Conservation (phyloP, 225 moss, liverwort and hornwort species). For the Climacium dendroides region DNA sequence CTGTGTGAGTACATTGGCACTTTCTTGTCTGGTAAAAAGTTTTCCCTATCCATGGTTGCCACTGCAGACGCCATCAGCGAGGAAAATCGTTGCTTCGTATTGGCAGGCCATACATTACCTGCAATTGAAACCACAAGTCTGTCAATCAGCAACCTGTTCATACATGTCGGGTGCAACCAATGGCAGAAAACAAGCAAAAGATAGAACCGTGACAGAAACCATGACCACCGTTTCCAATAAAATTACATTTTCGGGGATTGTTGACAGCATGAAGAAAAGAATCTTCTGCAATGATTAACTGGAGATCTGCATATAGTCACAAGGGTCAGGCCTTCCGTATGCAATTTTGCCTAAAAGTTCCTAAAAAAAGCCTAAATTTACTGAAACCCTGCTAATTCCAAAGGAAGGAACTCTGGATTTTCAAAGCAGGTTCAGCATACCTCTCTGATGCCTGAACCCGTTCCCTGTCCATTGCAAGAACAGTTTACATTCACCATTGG, state of each 20-base stretch:
- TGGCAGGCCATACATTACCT: constrained; percentile 1
- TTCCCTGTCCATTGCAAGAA: constrained; percentile 4
- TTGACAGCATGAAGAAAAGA: background rate
- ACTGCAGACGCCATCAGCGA: constrained; percentile 12
- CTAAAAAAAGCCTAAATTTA: too few relatives aligned
- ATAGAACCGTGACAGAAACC: background rate
- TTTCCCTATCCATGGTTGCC: constrained; percentile 48
- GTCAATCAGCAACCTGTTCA: background rate
- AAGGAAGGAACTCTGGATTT: background rate
- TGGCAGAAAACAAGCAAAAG: background rate
- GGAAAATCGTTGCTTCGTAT: background rate
- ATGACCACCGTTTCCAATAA: background rate
- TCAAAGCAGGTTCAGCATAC: background rate
- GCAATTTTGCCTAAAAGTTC: background rate
- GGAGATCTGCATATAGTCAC: background rate
- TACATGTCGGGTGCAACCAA: background rate
- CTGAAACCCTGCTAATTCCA: background rate
- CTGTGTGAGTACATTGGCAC: constrained; percentile 92
- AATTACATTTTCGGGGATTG: background rate
- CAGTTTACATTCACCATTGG: background rate
- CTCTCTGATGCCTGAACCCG: background rate
- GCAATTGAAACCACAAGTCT: background rate
- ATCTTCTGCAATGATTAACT: background rate
- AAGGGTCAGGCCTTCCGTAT: background rate
- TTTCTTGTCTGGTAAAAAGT: constrained; percentile 73